phyloP scores from a whole-genome alignment of 306 rosid genomes.

The Senna tora region DNA sequence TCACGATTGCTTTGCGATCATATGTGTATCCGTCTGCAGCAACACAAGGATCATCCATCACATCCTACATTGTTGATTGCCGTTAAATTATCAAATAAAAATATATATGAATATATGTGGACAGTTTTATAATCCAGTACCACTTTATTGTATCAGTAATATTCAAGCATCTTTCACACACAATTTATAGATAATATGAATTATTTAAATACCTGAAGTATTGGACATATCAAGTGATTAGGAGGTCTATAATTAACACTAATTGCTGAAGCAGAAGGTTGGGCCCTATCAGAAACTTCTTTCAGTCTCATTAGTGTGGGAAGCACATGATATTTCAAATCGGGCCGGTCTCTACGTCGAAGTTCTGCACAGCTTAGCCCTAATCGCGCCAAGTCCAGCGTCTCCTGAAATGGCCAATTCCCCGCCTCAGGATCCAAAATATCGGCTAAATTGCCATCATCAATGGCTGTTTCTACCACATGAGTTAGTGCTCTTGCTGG shows the following conservation, averaged over 20 bases:
- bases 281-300: conserved; percentile 62
- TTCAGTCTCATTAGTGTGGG: conserved; percentile 73
- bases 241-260: conserved; percentile 60
- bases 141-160: background rate
- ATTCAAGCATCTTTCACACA: no score
- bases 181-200: conserved; percentile 7
- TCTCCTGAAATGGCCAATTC: conserved; percentile 81
- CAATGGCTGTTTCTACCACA: conserved; percentile 77
- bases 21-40: conserved; percentile 96
- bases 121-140: background rate
- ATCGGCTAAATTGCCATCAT: conserved; percentile 46
- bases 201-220: conserved; percentile 67
- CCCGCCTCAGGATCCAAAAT: conserved; percentile 83
- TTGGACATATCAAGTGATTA: conserved; percentile 91
- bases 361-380: conserved; percentile 88
- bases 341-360: conserved; percentile 86
- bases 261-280: conserved; percentile 41
- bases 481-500: conserved; percentile 79
- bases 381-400: conserved; percentile 65
- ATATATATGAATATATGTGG: no score
- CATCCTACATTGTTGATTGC: conserved; percentile 48
- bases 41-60: conserved; percentile 94
- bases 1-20: conserved; percentile 71
- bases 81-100: background rate
- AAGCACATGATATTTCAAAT: conserved; percentile 69